These are phyloP conservation scores for Gloeostereum incarnatum DNA, from an alignment of 768 basidiomycete genomes.

Conservation along the genomic window DNA sequence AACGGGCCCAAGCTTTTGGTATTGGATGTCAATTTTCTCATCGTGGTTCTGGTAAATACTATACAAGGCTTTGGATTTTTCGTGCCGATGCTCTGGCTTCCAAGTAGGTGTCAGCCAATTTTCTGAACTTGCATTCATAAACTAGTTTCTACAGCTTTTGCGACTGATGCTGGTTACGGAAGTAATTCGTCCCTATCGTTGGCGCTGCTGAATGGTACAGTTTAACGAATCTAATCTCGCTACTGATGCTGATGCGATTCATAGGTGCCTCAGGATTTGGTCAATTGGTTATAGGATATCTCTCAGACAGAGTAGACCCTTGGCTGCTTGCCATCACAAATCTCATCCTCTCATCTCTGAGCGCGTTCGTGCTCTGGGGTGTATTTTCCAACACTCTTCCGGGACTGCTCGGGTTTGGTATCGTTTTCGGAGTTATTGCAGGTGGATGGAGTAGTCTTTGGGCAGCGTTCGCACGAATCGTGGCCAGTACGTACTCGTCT, in stretches of 20 bases:
- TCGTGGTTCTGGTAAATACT: constrained; percentile 15
- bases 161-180: background rate
- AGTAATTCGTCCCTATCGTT: too few species aligned
- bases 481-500: constrained; percentile 12
- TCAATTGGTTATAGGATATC: constrained; percentile 15
- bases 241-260: too few species aligned
- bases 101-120: too few species aligned
- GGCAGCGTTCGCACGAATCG: constrained; percentile 15
- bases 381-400: constrained; percentile 14
- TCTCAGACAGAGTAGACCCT: constrained; percentile 17
- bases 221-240: too few species aligned
- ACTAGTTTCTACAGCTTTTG: background rate
- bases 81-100: constrained; percentile 16
- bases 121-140: too few species aligned
- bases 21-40: too few species aligned
- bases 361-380: constrained; percentile 22
- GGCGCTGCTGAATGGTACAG: too few species aligned
- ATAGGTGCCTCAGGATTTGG: constrained; percentile 13
- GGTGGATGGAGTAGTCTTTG: constrained; percentile 18
- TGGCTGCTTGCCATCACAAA: constrained; percentile 10
- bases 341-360: constrained; percentile 12
- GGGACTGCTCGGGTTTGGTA: constrained; percentile 15
- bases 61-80: constrained; percentile 17
- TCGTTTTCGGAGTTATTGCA: constrained; percentile 16
- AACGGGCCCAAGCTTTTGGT: too few species aligned